Percentiles rank a stretch among this genome's conserved stretches.
Conservation (phyloP, 2,329 filamentous ascomycete genomes). For the Scedosporium minutisporum region DNA sequence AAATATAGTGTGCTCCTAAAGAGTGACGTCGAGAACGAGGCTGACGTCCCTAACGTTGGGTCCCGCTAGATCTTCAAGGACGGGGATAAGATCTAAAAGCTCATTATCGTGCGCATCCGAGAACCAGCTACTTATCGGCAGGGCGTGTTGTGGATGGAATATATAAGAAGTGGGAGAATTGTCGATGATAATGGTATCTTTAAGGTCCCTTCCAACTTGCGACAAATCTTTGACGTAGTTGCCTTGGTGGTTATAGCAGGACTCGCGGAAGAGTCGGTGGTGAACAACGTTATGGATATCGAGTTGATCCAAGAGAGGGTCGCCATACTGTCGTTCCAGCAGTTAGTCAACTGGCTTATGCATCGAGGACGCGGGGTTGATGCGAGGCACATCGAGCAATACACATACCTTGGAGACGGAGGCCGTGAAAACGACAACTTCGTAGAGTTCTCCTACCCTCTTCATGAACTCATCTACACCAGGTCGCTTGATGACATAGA, state of each 20-base stretch:
- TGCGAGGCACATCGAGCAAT: not conserved
- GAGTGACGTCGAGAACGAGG: slow-evolving; percentile 87
- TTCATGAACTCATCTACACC: slow-evolving; percentile 99
- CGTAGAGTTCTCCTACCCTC: slow-evolving; percentile 90
- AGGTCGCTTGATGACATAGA: slow-evolving; percentile 98
- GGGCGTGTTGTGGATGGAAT: slow-evolving; percentile 97
- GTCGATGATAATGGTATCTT: slow-evolving; percentile 98
- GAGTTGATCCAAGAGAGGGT: slow-evolving; percentile 88
- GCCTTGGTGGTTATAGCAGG: slow-evolving; percentile 98
- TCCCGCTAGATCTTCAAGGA: slow-evolving; percentile 91
- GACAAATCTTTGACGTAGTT: slow-evolving; percentile 99
- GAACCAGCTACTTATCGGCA: slow-evolving; percentile 99
- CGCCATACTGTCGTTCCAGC: slow-evolving; percentile 61
- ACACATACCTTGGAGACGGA: slow-evolving; percentile 82
- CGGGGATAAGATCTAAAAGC: slow-evolving; percentile 90
- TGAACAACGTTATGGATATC: slow-evolving; percentile 97
- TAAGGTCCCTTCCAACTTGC: slow-evolving; percentile 88
- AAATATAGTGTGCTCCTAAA: slow-evolving; percentile 33
- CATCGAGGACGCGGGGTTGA: slow-evolving; percentile 16
- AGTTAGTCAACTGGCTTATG: not conserved
- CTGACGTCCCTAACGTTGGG: slow-evolving; percentile 89
- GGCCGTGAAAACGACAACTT: slow-evolving; percentile 96
- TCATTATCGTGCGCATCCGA: slow-evolving; percentile 99
- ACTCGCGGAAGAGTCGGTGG: slow-evolving; percentile 92
- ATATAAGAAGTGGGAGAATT: slow-evolving; percentile 99